phyloP scores from a whole-genome alignment of 2,329 filamentous ascomycete genomes.

The Penicillium sp. region DNA sequence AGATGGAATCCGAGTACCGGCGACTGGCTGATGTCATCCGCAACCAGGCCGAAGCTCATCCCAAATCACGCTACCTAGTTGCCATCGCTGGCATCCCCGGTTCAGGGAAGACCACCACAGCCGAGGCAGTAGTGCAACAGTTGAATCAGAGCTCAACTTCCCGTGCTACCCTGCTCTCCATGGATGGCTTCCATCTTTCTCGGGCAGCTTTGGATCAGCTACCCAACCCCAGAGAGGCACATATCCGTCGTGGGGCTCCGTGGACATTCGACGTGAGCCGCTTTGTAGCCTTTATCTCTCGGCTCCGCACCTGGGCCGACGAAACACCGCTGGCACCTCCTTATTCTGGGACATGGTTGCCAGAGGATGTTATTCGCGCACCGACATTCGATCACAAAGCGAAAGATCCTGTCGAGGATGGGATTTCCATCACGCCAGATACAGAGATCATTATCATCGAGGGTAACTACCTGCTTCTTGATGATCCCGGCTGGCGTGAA shows the following conservation, averaged over 20 bases:
- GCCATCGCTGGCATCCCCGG: slow-evolving; percentile 36
- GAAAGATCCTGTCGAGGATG: slow-evolving; percentile 36
- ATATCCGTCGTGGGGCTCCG: slow-evolving; percentile 38
- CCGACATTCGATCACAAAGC: slow-evolving; percentile 39
- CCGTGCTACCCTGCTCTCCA: slow-evolving; percentile 30
- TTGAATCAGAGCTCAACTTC: slow-evolving; percentile 21
- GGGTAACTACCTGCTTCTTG: slow-evolving; percentile 29
- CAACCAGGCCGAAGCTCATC: slow-evolving; percentile 16
- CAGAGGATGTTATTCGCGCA: slow-evolving; percentile 23
- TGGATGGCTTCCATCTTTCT: slow-evolving; percentile 43
- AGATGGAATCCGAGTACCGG: slow-evolving; percentile 29
- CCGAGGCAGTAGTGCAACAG: slow-evolving; percentile 27
- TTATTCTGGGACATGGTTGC: slow-evolving; percentile 6
- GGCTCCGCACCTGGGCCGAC: slow-evolving; percentile 29
- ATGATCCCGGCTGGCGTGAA: slow-evolving; percentile 34
- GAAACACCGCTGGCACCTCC: slow-evolving; percentile 8
- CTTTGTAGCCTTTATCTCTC: slow-evolving; percentile 31
- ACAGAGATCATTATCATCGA: slow-evolving; percentile 22
- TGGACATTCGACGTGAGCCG: slow-evolving; percentile 40
- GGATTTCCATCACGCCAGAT: slow-evolving; percentile 27
- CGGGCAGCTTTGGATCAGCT: slow-evolving; percentile 32
- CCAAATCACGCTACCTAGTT: slow-evolving; percentile 25
- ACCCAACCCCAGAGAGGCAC: slow-evolving; percentile 35
- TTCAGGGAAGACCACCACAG: slow-evolving; percentile 39
- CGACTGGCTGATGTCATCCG: slow-evolving; percentile 21